Evolutionary conservation across 176 grass and related monocot genomes (phyloP).

Genomic region (Chloris gayana): DNA sequence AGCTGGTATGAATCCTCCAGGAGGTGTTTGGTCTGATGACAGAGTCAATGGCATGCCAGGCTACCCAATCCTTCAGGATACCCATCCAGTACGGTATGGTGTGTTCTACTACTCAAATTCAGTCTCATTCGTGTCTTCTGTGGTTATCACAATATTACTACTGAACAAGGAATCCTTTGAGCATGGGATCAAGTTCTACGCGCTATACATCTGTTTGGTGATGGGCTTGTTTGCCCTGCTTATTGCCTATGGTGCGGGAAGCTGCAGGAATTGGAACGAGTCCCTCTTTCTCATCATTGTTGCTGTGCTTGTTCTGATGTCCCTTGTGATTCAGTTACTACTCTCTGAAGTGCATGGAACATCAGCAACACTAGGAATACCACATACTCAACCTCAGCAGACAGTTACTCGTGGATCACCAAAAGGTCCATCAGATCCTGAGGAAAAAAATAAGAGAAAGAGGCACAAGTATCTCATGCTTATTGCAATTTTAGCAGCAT

Average conservation of each 20-base stretch:
- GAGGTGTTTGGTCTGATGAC: background rate
- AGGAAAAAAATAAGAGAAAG: constrained; percentile 15
- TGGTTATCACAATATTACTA: constrained; percentile 39
- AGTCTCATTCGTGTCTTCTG: constrained; percentile 43
- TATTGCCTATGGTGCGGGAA: constrained; percentile 42
- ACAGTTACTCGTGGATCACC: too few species aligned
- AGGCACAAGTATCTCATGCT: constrained; percentile 60
- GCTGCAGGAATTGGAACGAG: constrained; percentile 31
- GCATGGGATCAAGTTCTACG: constrained; percentile 48
- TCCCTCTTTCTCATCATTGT: constrained; percentile 28
- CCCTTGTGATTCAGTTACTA: constrained; percentile 34
- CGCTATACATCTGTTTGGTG: constrained; percentile 30
- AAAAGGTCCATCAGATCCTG: background rate
- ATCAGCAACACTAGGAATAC: background rate
- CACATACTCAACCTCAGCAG: too few species aligned
- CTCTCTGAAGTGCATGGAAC: background rate
- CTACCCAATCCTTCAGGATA: constrained; percentile 45
- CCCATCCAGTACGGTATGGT: constrained; percentile 13
- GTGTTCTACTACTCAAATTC: constrained; percentile 53
- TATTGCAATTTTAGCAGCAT: constrained; percentile 53
- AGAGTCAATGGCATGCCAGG: constrained; percentile 14
- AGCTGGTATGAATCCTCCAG: too few species aligned
- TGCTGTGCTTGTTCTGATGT: constrained; percentile 25
- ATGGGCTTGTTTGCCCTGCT: constrained; percentile 37
- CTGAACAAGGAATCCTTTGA: constrained; percentile 46